Percentiles rank a stretch among this genome's conserved stretches.
phyloP scores from a whole-genome alignment of 495 filamentous ascomycete genomes.

The Jackrogersella minutella region DNA sequence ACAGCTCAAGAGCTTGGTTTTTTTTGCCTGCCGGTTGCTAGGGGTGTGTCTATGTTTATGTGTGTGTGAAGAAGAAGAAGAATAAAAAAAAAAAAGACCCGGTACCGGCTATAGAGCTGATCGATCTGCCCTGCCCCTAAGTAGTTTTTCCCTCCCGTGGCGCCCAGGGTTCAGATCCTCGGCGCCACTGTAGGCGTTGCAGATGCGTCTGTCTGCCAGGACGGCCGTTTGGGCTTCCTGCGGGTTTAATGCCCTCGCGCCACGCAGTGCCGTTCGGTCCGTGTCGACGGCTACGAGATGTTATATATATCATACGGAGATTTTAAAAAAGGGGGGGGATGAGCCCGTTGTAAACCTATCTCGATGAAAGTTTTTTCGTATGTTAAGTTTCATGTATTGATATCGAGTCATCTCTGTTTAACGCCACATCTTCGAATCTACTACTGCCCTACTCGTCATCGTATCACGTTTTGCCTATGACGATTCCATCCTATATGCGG shows the following conservation, averaged over 20 bases:
- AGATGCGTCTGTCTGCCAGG: not conserved
- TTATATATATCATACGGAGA: not conserved
- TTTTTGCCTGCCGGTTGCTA: too few species aligned
- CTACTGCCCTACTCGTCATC: not conserved
- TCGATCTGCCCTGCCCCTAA: conserved; percentile 12
- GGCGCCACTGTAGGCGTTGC: conserved; percentile 11
- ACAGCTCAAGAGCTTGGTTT: too few species aligned
- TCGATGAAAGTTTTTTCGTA: too few species aligned
- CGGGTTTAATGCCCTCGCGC: not conserved
- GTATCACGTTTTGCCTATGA: not conserved
- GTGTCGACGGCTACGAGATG: conserved; percentile 11
- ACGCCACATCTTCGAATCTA: not conserved
- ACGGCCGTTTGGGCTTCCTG: not conserved
- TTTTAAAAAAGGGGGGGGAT: not conserved
- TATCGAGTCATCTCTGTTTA: not conserved
- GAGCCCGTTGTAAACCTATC: not conserved
- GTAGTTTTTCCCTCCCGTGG: conserved; percentile 15
- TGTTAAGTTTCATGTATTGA: not conserved
- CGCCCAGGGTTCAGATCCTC: conserved; percentile 21
- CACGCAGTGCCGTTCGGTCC: conserved; percentile 31
- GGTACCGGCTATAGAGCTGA: conserved; percentile 8
- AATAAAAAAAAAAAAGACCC: too few species aligned
- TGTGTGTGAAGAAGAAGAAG: not conserved
- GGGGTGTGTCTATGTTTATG: not conserved
- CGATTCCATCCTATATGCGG: conserved; percentile 17